phyloP scores from a whole-genome alignment of 73 alveolate species.

The Paramecium sonneborni region DNA sequence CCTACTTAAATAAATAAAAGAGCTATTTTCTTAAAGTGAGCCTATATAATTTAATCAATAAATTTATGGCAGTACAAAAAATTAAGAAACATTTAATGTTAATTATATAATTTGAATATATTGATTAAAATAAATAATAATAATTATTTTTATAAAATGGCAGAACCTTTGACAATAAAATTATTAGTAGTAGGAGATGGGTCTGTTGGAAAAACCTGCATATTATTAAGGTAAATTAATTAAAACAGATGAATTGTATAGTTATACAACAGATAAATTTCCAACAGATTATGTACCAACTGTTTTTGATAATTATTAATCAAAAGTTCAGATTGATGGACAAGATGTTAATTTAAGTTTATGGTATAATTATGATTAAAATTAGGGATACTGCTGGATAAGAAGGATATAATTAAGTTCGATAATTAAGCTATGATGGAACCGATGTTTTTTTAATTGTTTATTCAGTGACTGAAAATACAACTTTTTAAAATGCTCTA shows the following conservation, averaged over 20 bases:
- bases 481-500: slow-evolving; percentile 72
- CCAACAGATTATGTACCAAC: slow-evolving; percentile 83
- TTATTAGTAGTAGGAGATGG: slow-evolving; percentile 83
- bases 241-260: background rate
- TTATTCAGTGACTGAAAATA: slow-evolving; percentile 73
- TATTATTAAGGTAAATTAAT: slow-evolving; percentile 65
- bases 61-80: background rate
- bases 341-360: slow-evolving; percentile 70
- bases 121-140: background rate
- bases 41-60: background rate
- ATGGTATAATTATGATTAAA: slow-evolving; percentile 58
- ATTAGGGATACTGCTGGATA: slow-evolving; percentile 85
- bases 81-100: background rate
- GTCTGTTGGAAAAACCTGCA: slow-evolving; percentile 81
- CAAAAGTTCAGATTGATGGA: slow-evolving; percentile 67
- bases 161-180: slow-evolving; percentile 67
- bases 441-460: slow-evolving; percentile 81
- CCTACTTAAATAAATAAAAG: background rate
- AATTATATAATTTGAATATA: background rate
- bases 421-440: slow-evolving; percentile 76
- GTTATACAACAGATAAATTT: slow-evolving; percentile 75
- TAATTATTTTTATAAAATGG: background rate
- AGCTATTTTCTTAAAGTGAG: background rate
- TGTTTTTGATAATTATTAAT: slow-evolving; percentile 74
- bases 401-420: slow-evolving; percentile 79